Evolutionary conservation across 108 stramenopile genomes (phyloP), one percentile per base, ranked within the genome.

Genomic region (Skeletonema menzelii): DNA sequence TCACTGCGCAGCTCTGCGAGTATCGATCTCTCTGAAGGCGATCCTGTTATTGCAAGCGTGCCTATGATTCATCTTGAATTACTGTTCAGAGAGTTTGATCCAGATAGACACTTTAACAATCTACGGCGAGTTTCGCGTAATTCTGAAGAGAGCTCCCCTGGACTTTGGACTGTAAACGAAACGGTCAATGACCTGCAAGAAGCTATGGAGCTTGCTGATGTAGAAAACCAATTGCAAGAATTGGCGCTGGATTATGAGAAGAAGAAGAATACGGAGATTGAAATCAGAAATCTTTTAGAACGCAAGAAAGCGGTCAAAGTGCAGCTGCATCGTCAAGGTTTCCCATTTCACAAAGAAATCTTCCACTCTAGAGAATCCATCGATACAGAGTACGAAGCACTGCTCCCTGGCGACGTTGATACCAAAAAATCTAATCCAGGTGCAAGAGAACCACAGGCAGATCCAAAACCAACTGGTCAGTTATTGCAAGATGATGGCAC

Each of bases 111-210:
- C 27, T 90, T 85, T 63, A 73, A 63, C 5, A 60, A 64, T 4
- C 56, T 90, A 61, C 68, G 72, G 61, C 76, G 85, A 56, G 84
- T 90, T 17, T 20, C 69, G 22, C 57, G 65, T 55, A 78, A 72
- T 35, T 27, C n/a, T 37, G 65, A 67, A 30, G 49, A 61, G 20
- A 71, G 76, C 28, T 65, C 49, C 3, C 38, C 27, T 65, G 81
- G 76, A 5, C 46, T 82, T 27, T 82, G 81, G 81, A 82, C 74
- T 24, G 56, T 27, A 26, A 35, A 60, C 27, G 57, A 60, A 56
- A 55, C 53, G 13, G 58, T 75, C 11, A 46, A 15, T n/a, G 27
- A 64, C 19, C 56, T 73, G 6, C 67, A 27, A 7, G 58, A 67
- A 24, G 58, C 6, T 15, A 19, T 37, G 27, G 67, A 73, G 53